phyloP scores from a whole-genome alignment of 2,329 filamentous ascomycete genomes.

The Sclerotiophoma versabilis region DNA sequence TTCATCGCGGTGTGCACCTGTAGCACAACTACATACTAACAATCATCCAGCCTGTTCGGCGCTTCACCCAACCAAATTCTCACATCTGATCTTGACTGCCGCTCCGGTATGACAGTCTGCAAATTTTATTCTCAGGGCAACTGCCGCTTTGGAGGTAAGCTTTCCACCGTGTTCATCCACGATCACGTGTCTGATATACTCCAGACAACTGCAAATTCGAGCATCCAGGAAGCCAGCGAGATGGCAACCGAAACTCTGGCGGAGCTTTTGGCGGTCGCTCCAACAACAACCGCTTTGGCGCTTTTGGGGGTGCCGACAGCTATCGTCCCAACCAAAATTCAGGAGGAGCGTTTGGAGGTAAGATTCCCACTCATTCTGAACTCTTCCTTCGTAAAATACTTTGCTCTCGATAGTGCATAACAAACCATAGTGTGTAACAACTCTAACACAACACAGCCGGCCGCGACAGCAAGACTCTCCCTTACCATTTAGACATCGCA shows the following conservation, averaged over 20 bases:
- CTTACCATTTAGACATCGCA: constrained; percentile 39
- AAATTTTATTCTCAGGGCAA: constrained; percentile 69
- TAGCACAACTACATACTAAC: constrained; percentile 19
- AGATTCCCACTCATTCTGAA: constrained; percentile 17
- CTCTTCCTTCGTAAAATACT: neutral
- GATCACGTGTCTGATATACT: constrained; percentile 18
- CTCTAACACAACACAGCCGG: constrained; percentile 17
- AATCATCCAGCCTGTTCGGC: constrained; percentile 21
- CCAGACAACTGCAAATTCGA: constrained; percentile 66
- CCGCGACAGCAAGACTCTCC: constrained; percentile 28
- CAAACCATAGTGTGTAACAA: too few relatives aligned
- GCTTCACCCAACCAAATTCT: neutral
- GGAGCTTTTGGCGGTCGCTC: constrained; percentile 35
- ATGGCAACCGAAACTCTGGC: constrained; percentile 30
- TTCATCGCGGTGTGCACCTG: constrained; percentile 8
- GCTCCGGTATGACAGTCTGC: constrained; percentile 59
- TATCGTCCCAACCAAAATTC: constrained; percentile 39
- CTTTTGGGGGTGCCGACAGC: constrained; percentile 49
- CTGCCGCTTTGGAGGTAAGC: constrained; percentile 70
- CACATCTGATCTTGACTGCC: neutral
- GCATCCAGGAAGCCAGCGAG: constrained; percentile 58
- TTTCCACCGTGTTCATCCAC: neutral
- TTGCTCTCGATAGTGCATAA: neutral
- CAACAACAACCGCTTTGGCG: constrained; percentile 62
- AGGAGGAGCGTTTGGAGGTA: constrained; percentile 51